Evolutionary conservation across 2,329 filamentous ascomycete genomes (phyloP).

Genomic region (Penicillium glabrum): DNA sequence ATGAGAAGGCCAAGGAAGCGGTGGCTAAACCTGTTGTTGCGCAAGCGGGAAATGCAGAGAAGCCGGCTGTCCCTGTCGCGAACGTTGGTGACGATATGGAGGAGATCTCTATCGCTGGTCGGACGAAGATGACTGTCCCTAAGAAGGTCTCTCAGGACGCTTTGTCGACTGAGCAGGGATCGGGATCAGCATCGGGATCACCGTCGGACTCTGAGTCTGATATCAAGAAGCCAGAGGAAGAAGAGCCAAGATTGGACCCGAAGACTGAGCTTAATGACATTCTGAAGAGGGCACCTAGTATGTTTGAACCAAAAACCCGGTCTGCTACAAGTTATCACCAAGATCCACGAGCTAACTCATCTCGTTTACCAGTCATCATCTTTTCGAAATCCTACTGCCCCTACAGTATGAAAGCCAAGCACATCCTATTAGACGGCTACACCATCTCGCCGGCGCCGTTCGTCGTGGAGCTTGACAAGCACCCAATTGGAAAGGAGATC

Average conservation of each 20-base stretch:
- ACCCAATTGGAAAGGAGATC: conserved; percentile 69
- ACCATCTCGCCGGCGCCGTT: conserved; percentile 76
- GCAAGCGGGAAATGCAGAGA: conserved; percentile 62
- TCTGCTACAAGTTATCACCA: background rate
- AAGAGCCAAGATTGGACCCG: conserved; percentile 47
- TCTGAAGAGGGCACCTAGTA: conserved; percentile 81
- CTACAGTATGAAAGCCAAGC: conserved; percentile 80
- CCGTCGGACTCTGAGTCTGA: conserved; percentile 11
- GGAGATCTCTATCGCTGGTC: conserved; percentile 55
- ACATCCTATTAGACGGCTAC: conserved; percentile 80
- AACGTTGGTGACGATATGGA: conserved; percentile 43
- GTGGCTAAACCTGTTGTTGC: conserved; percentile 32
- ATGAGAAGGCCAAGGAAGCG: conserved; percentile 50
- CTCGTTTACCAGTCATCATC: conserved; percentile 68
- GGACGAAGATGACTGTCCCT: conserved; percentile 50
- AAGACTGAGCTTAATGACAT: conserved; percentile 74
- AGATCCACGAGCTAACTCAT: background rate
- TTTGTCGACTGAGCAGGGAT: background rate
- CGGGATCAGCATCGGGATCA: background rate
- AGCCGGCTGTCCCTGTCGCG: conserved; percentile 29
- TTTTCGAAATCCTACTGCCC: conserved; percentile 96
- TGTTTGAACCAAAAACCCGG: conserved; percentile 28
- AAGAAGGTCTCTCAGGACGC: conserved; percentile 25
- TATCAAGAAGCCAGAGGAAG: conserved; percentile 21
- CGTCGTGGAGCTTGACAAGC: conserved; percentile 86